phyloP scores from a whole-genome alignment of 1,284 basidiomycete species.

The Cryptococcus sp. region DNA sequence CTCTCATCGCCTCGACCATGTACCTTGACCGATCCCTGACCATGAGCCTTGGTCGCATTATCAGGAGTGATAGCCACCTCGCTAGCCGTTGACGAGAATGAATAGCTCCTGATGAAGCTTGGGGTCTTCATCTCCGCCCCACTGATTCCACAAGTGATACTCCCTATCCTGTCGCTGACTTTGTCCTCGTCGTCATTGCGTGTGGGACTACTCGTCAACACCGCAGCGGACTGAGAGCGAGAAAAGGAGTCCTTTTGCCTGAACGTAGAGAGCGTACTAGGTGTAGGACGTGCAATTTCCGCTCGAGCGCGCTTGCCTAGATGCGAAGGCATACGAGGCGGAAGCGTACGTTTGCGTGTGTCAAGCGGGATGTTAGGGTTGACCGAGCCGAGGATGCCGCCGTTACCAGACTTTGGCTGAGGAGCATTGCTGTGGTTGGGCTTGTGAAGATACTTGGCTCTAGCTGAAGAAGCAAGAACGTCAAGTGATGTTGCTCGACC shows the following conservation, averaged over 20 bases:
- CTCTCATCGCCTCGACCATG: neutral
- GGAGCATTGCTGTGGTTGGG: slow-evolving; percentile 1
- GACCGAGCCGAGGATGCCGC: slow-evolving; percentile 7
- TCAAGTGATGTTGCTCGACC: slow-evolving; percentile 24
- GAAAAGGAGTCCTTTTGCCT: slow-evolving; percentile 17
- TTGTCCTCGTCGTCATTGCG: neutral
- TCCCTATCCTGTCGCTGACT: too few species aligned
- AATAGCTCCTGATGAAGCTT: slow-evolving; percentile 13
- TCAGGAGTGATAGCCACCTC: slow-evolving; percentile 18
- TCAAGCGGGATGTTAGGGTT: slow-evolving; percentile 12
- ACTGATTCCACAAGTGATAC: neutral
- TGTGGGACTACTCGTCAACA: slow-evolving; percentile 5
- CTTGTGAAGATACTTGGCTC: slow-evolving; percentile 17
- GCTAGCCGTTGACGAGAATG: slow-evolving; percentile 13
- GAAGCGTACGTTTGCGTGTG: slow-evolving; percentile 1
- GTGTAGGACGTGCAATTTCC: neutral
- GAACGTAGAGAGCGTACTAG: slow-evolving; percentile 4
- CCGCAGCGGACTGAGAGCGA: slow-evolving; percentile 12
- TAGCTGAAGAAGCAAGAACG: slow-evolving; percentile 16
- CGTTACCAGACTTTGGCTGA: slow-evolving; percentile 4
- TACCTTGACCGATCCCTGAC: neutral
- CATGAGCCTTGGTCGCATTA: neutral
- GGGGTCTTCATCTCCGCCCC: slow-evolving; percentile 15
- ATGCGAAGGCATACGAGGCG: neutral
- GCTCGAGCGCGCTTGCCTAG: neutral